A percentile compares a stretch with the other conserved stretches of the same genome.
These are phyloP conservation scores for Cymodocea nodosa DNA, from an alignment of 116 monocot species.

Conservation along the genomic window DNA sequence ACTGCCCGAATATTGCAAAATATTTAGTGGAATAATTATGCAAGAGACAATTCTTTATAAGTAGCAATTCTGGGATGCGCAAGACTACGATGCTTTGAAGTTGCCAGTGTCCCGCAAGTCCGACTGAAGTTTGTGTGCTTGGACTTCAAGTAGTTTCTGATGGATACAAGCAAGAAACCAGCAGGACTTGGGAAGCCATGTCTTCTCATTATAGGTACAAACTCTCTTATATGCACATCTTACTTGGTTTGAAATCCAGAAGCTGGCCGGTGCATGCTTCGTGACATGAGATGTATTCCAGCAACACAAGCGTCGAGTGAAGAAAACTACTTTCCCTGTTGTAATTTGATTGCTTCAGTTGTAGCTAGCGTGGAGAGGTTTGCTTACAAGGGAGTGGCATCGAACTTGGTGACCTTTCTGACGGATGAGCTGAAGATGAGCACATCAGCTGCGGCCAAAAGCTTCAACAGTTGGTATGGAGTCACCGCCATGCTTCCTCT, in stretches of 20 bases:
- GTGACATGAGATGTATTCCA: neutral
- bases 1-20: neutral
- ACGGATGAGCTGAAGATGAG: slow-evolving; percentile 60
- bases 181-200: slow-evolving; percentile 47
- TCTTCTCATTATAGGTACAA: slow-evolving; percentile 68
- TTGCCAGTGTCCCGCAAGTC: neutral
- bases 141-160: neutral
- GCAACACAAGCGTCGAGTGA: neutral
- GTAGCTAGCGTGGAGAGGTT: slow-evolving; percentile 88
- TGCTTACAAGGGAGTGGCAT: slow-evolving; percentile 90
- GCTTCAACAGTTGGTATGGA: slow-evolving; percentile 66
- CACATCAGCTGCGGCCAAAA: slow-evolving; percentile 76
- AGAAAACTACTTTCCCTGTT: neutral
- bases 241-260: neutral
- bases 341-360: slow-evolving; percentile 24
- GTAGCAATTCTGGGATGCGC: no score
- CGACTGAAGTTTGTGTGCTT: neutral
- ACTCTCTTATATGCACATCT: neutral
- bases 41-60: neutral
- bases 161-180: slow-evolving; percentile 18
- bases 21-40: slow-evolving; percentile 1
- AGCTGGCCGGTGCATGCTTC: neutral
- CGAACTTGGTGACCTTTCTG: slow-evolving; percentile 85
- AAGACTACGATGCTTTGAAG: no score
- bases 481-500: slow-evolving; percentile 93